These are phyloP conservation scores for Geranomyces michiganensis DNA, from an alignment of 192 early-diverging fungal genomes.

Conservation along the genomic window DNA sequence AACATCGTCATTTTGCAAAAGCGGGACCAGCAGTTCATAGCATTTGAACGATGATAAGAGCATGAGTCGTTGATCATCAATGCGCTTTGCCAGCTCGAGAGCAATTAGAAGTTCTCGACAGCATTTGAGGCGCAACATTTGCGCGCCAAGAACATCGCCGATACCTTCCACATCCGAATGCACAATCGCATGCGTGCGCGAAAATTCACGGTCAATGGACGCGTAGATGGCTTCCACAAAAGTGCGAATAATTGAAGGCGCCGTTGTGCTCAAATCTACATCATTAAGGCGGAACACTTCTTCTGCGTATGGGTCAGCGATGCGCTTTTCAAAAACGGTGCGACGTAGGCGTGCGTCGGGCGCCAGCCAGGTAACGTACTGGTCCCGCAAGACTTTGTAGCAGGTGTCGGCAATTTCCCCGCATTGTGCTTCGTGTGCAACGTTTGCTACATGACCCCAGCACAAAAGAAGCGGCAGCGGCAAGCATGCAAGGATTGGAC, in stretches of 20 bases:
- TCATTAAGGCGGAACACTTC: slow-evolving; percentile 21
- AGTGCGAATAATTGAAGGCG: slow-evolving; percentile 17
- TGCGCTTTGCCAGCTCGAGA: slow-evolving; percentile 32
- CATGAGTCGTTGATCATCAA: slow-evolving; percentile 28
- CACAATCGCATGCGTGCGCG: slow-evolving; percentile 27
- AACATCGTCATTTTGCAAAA: slow-evolving; percentile 18
- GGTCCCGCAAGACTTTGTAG: slow-evolving; percentile 18
- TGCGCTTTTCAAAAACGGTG: not conserved
- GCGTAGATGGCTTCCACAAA: slow-evolving; percentile 39
- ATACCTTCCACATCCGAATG: slow-evolving; percentile 33
- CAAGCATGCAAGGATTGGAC: slow-evolving; percentile 31
- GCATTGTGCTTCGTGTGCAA: slow-evolving; percentile 36
- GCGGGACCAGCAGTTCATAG: slow-evolving; percentile 13
- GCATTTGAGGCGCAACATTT: slow-evolving; percentile 25
- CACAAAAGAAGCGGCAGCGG: slow-evolving; percentile 46
- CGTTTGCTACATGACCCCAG: slow-evolving; percentile 30
- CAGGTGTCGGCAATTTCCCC: slow-evolving; percentile 38
- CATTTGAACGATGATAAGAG: slow-evolving; percentile 32
- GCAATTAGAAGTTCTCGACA: slow-evolving; percentile 36
- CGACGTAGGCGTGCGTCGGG: slow-evolving; percentile 20
- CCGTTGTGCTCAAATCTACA: slow-evolving; percentile 16
- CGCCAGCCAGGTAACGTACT: slow-evolving; percentile 32
- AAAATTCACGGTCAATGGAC: slow-evolving; percentile 33
- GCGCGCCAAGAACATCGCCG: slow-evolving; percentile 21
- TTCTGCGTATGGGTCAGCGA: not conserved